Evolutionary conservation across 1,284 basidiomycete species (phyloP).

Genomic region (Cystobasidium slooffiae): DNA sequence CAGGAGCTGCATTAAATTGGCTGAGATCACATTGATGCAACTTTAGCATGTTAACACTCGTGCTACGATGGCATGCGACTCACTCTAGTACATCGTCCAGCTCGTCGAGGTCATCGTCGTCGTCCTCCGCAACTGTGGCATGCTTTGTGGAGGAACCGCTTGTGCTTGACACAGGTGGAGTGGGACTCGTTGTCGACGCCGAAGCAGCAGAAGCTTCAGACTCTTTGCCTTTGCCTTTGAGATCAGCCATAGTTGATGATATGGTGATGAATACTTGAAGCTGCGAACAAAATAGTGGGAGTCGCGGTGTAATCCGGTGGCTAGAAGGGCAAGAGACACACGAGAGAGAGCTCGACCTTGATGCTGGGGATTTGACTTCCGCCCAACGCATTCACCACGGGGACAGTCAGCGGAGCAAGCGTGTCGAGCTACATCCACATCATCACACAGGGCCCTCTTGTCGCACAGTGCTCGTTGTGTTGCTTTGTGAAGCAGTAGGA

Average conservation of each 20-base stretch:
- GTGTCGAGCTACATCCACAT: too few relatives aligned
- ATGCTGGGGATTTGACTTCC: too few relatives aligned
- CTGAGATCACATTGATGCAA: not conserved
- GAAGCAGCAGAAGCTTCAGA: not conserved
- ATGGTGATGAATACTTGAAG: not conserved
- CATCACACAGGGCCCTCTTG: not conserved
- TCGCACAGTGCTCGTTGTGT: not conserved
- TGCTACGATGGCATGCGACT: not conserved
- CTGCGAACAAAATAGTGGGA: not conserved
- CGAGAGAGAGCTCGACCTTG: too few relatives aligned
- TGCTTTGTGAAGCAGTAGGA: not conserved
- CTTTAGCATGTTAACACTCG: not conserved
- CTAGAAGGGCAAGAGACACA: too few relatives aligned
- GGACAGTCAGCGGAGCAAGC: too few relatives aligned
- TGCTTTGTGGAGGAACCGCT: conserved; percentile 13
- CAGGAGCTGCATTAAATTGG: conserved; percentile 31
- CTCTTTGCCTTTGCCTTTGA: conserved; percentile 38
- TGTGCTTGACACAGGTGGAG: conserved; percentile 34
- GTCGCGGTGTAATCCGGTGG: too few relatives aligned
- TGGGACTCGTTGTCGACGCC: conserved; percentile 8
- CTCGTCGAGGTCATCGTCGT: conserved; percentile 45
- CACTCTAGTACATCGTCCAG: conserved; percentile 44
- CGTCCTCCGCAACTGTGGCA: conserved; percentile 30
- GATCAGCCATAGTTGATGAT: conserved; percentile 11
- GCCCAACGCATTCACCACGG: too few relatives aligned